phyloP scores from a whole-genome alignment of 371 early-diverging fungal genomes.

The Saksenaea vasiformis region DNA sequence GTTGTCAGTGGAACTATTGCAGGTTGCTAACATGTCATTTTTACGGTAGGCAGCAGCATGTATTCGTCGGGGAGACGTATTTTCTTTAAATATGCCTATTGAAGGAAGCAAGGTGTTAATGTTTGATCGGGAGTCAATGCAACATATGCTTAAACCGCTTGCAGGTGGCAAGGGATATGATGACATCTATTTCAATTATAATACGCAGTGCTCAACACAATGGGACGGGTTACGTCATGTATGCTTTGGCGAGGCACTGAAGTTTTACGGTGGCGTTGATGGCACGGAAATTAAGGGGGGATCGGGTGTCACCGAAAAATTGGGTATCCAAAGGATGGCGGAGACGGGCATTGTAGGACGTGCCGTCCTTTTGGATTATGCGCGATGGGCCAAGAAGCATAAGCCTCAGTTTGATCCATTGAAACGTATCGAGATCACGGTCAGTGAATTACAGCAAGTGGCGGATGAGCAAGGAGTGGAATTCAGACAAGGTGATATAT shows the following conservation, averaged over 20 bases:
- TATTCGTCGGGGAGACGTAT: constrained; percentile 34
- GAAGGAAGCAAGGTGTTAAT: constrained; percentile 30
- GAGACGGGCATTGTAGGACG: constrained; percentile 48
- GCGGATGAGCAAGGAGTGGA: constrained; percentile 36
- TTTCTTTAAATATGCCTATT: constrained; percentile 43
- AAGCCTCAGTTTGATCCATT: constrained; percentile 33
- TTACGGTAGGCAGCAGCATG: constrained; percentile 12
- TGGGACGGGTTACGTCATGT: constrained; percentile 51
- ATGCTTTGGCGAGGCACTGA: constrained; percentile 15
- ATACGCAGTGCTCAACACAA: constrained; percentile 43
- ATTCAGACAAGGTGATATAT: constrained; percentile 42
- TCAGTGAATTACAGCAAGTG: constrained; percentile 37
- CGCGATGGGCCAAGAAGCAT: constrained; percentile 34
- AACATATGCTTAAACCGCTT: constrained; percentile 22
- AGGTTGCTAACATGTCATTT: background rate
- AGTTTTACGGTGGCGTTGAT: constrained; percentile 38
- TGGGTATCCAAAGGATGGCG: constrained; percentile 49
- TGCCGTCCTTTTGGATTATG: constrained; percentile 46
- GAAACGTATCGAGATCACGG: constrained; percentile 29
- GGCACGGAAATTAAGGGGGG: constrained; percentile 17
- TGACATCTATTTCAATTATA: constrained; percentile 39
- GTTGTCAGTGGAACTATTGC: background rate
- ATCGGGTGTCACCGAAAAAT: constrained; percentile 17
- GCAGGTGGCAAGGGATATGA: constrained; percentile 25
- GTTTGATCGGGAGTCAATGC: constrained; percentile 25